Percentiles rank a stretch among this genome's conserved stretches.
phyloP scores from a whole-genome alignment of 2,329 filamentous ascomycete genomes.

The Calonectria pseudoreteaudii region DNA sequence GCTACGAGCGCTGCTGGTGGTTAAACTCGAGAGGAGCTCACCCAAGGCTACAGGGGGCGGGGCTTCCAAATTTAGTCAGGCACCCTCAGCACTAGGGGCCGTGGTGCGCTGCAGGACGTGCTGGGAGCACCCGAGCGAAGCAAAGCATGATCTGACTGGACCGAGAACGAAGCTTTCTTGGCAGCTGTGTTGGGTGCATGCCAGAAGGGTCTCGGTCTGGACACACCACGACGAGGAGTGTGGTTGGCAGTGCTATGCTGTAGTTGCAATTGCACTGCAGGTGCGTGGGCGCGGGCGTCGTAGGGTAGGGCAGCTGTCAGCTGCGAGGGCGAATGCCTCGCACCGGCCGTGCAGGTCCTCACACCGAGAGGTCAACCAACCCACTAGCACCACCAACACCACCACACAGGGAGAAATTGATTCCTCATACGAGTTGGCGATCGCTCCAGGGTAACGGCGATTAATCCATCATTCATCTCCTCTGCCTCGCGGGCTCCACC shows the following conservation, averaged over 20 bases:
- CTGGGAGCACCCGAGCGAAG: constrained; percentile 2
- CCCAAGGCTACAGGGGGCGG: not conserved
- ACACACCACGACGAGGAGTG: not conserved
- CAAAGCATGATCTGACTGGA: constrained; percentile 2
- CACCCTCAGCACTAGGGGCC: constrained; percentile 5
- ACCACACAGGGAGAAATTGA: not conserved
- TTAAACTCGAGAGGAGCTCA: not conserved
- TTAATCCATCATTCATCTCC: not conserved
- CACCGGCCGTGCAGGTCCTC: not conserved
- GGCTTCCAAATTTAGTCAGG: constrained; percentile 12
- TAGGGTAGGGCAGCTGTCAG: not conserved
- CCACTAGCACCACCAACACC: not conserved
- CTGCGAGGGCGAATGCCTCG: not conserved
- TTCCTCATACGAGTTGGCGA: not conserved
- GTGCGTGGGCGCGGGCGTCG: not conserved
- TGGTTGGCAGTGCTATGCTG: not conserved
- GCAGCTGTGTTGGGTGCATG: not conserved
- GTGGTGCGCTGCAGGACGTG: not conserved
- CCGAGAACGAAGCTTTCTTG: constrained; percentile 3
- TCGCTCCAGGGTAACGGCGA: not conserved
- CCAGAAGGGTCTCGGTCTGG: not conserved
- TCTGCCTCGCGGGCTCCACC: not conserved
- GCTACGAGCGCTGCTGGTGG: not conserved
- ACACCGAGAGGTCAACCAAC: not conserved
- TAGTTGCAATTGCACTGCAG: not conserved